phyloP scores from a whole-genome alignment of 2,329 filamentous ascomycete genomes.

The Aspergillus proliferans region DNA sequence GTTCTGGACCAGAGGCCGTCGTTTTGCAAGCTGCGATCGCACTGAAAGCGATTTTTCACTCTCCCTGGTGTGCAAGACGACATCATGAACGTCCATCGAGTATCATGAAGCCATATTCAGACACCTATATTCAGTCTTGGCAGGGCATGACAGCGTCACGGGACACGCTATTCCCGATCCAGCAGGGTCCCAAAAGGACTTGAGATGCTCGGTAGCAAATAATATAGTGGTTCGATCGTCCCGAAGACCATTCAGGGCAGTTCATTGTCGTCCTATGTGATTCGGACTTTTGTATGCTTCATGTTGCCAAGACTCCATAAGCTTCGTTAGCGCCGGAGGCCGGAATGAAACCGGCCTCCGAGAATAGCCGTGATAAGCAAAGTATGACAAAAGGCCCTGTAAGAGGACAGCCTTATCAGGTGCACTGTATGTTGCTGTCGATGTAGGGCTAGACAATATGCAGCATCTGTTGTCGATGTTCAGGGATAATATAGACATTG shows the following conservation, averaged over 20 bases:
- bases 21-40: neutral
- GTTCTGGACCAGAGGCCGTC: constrained; percentile 6
- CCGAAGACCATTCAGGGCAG: neutral
- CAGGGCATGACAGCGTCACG: constrained; percentile 24
- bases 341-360: constrained; percentile 40
- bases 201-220: neutral
- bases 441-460: too few species aligned
- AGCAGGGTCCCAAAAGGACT: constrained; percentile 2
- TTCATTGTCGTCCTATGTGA: neutral
- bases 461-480: too few species aligned
- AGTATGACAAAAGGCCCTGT: neutral
- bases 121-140: constrained; percentile 24
- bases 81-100: neutral
- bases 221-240: neutral
- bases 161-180: constrained; percentile 20
- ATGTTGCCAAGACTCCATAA: constrained; percentile 6
- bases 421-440: neutral
- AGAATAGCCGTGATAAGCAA: constrained; percentile 19
- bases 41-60: neutral
- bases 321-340: constrained; percentile 29
- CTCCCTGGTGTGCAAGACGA: neutral
- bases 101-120: neutral
- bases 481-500: too few species aligned
- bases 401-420: neutral
- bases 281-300: neutral